phyloP scores from a whole-genome alignment of 2,329 filamentous ascomycete genomes.

The Metarhizium humberi region DNA sequence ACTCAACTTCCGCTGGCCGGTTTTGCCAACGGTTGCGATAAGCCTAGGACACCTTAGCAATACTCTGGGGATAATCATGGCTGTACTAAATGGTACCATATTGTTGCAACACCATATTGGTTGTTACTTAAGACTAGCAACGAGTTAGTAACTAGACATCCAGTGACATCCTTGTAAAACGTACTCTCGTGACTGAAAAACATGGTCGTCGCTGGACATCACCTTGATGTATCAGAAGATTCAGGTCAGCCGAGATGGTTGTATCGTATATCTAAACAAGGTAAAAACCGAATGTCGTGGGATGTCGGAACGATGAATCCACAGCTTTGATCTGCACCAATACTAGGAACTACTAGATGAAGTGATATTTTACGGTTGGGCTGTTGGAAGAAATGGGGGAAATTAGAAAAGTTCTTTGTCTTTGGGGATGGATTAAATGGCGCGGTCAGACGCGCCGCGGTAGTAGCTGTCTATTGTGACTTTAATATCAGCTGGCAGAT shows the following conservation, averaged over 20 bases:
- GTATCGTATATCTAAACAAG: no score
- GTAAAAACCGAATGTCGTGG: no score
- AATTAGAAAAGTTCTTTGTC: not conserved
- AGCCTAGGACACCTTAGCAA: conserved; percentile 49
- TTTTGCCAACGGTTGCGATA: conserved; percentile 78
- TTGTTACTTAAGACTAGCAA: conserved; percentile 66
- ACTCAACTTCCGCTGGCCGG: conserved; percentile 62
- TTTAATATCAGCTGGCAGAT: not conserved
- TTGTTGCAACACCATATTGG: conserved; percentile 86
- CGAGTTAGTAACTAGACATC: not conserved
- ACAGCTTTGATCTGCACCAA: no score
- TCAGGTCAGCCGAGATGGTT: no score
- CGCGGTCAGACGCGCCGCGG: not conserved
- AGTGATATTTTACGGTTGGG: no score
- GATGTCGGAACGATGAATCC: no score
- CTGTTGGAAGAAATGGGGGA: not conserved
- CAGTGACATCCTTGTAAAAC: conserved; percentile 14
- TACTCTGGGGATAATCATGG: no score
- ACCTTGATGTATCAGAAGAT: no score
- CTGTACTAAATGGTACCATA: conserved; percentile 56
- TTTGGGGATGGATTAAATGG: not conserved
- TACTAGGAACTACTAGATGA: no score
- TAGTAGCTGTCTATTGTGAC: not conserved
- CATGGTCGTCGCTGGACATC: conserved; percentile 42
- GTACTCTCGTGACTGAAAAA: conserved; percentile 94